Evolutionary conservation across 176 grass and related monocot genomes (phyloP), one percentile per base, ranked within the genome.

Genomic region (Paspalum vaginatum): DNA sequence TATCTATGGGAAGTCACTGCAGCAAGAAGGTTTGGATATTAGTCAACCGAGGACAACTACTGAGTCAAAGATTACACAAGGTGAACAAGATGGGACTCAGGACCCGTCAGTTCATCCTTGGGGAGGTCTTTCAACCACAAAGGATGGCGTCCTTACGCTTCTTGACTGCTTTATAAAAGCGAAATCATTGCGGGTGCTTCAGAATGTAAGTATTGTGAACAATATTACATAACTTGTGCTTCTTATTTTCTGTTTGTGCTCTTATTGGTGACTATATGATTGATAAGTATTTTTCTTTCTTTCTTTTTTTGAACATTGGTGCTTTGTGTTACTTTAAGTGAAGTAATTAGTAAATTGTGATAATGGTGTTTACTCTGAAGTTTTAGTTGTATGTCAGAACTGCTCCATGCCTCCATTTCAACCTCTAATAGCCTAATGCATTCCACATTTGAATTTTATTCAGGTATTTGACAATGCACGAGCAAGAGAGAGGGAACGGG

Each of bases 401-500:
- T 56, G 6, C 32, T 53, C 65, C 38, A 26, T 79, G 64, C 63
- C 32, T 53, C 65, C 38, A 26, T 79, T 72, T 70, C 8, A 84
- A 8, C 49, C 46, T 84, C 59, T n/a, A 77, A 58, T 84, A 46
- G 54, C 25, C 43, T 77, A 85, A 77, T 73, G 18, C 20, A 40
- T 82, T 26, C 15, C 0, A 32, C 50, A 38, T 74, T 68, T 24
- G 11, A 17, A 79, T 55, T 88, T 81, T 72, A n/a, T 84, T 46
- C 81, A 98, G 96, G 96, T 98, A 47, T 98, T 98, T 95, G 96
- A 98, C 76, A 95, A 90, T 86, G 96, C 92, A 81, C 88, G 90
- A 65, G 86, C 82, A 76, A 95, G 96, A 74, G 96, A 98, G 83
- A 87, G 90, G 63, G 96, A 98, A 81, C 72, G 96, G 18, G 92